Evolutionary conservation across 108 stramenopile species (phyloP), one percentile per base, ranked within the genome.

Genomic region (Nitzschia sp.): DNA sequence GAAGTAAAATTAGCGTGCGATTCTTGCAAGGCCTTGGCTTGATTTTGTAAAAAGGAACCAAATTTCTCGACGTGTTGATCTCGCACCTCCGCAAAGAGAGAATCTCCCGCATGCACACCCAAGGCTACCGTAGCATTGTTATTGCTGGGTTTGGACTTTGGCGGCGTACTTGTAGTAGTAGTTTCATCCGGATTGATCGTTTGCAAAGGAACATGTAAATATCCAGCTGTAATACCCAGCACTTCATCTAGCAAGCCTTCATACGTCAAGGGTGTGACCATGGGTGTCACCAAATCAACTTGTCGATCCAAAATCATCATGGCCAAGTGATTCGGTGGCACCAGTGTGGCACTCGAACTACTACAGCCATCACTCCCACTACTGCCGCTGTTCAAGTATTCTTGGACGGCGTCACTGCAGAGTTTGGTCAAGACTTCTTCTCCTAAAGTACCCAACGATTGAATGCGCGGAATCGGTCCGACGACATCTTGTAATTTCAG

Each of bases 231-330:
- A 55, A 98, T 96, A 60, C 90, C 93, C 24, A 98, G 69, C 32
- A 96, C 76, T 64, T 97, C 92, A 79, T 97, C 97, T 27, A 98
- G 74, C 46, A 98, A 63, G 11, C 97, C 97, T 82, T 97, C 98
- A 66, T 97, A 98, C 0, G 98, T 98, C 35, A 98, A 81, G 1
- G 98, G 98, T 2, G 98, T 97, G 6, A 96, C 74, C 83, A 97
- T 84, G 29, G 96, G 95, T 13, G 97, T 95, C 2, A 97, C 89
- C 69, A 95, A 77, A 75, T 98, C 98, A 1, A 97, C 81, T 35
- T 76, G 82, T 32, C 98, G 92, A 83, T 91, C 98, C 26, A 98
- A 78, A 6, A 98, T 48, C 33, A 98, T 78, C 66, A 96, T 70
- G 9, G 88, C 90, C 55, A 96, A 75, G 5, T 82, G 55, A 3